Evolutionary conservation across 2,329 filamentous ascomycete species (phyloP).

Genomic region (Arachnomyces sp.): DNA sequence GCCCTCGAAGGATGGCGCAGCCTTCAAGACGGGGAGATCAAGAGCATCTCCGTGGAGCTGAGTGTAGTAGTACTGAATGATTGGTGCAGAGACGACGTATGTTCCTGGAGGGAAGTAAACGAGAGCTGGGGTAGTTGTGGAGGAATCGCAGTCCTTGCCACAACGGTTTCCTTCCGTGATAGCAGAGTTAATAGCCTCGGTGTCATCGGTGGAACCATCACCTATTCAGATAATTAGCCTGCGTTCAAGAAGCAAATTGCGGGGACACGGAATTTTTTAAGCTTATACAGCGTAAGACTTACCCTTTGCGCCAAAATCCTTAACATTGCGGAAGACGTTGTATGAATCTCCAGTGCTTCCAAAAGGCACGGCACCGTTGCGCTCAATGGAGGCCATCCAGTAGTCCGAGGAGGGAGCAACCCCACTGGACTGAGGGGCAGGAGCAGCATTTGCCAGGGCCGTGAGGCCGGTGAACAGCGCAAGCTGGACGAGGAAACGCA

Average conservation of each 20-base stretch:
- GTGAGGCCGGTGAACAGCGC: slow-evolving; percentile 25
- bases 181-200: slow-evolving; percentile 76
- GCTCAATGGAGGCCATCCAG: slow-evolving; percentile 65
- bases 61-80: slow-evolving; percentile 86
- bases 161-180: slow-evolving; percentile 74
- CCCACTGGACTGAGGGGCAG: slow-evolving; percentile 14
- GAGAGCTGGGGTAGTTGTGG: slow-evolving; percentile 73
- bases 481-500: slow-evolving; percentile 20
- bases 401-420: slow-evolving; percentile 42
- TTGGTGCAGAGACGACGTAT: slow-evolving; percentile 71
- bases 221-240: slow-evolving; percentile 37
- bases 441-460: slow-evolving; percentile 25
- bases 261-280: not conserved
- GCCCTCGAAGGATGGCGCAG: slow-evolving; percentile 62
- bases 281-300: slow-evolving; percentile 35
- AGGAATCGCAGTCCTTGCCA: slow-evolving; percentile 72
- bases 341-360: slow-evolving; percentile 46
- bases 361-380: slow-evolving; percentile 63
- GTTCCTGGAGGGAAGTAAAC: slow-evolving; percentile 89
- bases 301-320: slow-evolving; percentile 66
- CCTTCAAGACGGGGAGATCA: slow-evolving; percentile 67
- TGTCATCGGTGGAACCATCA: slow-evolving; percentile 70
- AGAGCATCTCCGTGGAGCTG: slow-evolving; percentile 79
- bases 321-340: slow-evolving; percentile 69
- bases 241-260: slow-evolving; percentile 8